A percentile compares a stretch with the other conserved stretches of the same genome.
Evolutionary conservation across 2,329 filamentous ascomycete genomes (phyloP).

Genomic region (Diaporthe sp.): DNA sequence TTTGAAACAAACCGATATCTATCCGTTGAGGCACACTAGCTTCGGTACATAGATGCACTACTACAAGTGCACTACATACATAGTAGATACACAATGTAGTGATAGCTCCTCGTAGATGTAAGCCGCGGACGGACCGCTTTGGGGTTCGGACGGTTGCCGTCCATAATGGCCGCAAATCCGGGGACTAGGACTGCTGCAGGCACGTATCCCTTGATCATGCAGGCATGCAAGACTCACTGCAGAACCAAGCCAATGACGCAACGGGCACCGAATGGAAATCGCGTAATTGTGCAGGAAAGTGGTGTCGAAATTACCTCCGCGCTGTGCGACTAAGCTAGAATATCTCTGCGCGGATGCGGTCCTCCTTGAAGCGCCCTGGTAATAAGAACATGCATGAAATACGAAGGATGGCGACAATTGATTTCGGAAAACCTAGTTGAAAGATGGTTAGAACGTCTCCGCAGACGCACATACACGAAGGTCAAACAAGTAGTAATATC

Average conservation of each 20-base stretch:
- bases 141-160: neutral
- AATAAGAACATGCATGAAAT: slow-evolving; percentile 9
- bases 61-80: no score
- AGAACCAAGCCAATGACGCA: neutral
- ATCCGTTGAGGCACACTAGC: neutral
- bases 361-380: neutral
- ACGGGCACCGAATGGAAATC: neutral
- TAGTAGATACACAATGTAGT: neutral
- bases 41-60: neutral
- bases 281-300: slow-evolving; percentile 1
- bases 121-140: neutral
- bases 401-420: neutral
- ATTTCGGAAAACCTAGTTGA: neutral
- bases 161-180: neutral
- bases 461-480: neutral
- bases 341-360: neutral
- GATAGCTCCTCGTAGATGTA: neutral
- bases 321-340: neutral
- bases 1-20: slow-evolving; percentile 2
- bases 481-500: neutral
- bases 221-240: neutral
- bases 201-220: neutral
- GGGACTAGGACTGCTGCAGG: neutral
- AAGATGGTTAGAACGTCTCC: neutral
- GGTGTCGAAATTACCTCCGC: neutral